Percentiles rank a stretch among this genome's conserved stretches.
phyloP scores from a whole-genome alignment of 495 filamentous ascomycete species.

The Parathielavia appendiculata region DNA sequence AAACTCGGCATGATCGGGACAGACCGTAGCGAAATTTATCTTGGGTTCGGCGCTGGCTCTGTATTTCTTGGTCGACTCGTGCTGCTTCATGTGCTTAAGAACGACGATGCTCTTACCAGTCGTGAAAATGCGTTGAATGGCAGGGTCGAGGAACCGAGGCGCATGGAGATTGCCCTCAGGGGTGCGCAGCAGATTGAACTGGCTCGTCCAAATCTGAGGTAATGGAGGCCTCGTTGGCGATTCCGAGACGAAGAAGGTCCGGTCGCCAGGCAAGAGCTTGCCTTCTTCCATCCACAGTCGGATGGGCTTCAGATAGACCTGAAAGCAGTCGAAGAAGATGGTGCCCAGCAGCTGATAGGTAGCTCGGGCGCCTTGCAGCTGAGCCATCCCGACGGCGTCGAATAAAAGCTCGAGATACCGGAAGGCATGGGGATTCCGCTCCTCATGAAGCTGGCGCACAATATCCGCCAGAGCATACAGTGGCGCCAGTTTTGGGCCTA shows the following conservation, averaged over 20 bases:
- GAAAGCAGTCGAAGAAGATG: slow-evolving; percentile 78
- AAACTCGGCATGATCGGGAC: slow-evolving; percentile 40
- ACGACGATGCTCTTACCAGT: slow-evolving; percentile 86
- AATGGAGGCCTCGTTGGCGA: slow-evolving; percentile 53
- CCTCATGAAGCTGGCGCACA: slow-evolving; percentile 37
- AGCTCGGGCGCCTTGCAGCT: slow-evolving; percentile 59
- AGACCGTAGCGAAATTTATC: slow-evolving; percentile 55
- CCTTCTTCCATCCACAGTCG: slow-evolving; percentile 82
- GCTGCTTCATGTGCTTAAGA: slow-evolving; percentile 57
- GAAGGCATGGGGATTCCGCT: slow-evolving; percentile 44
- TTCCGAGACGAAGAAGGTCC: slow-evolving; percentile 69
- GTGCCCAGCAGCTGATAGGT: slow-evolving; percentile 56
- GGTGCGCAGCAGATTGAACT: slow-evolving; percentile 58
- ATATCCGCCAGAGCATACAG: slow-evolving; percentile 52
- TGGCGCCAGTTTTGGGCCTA: slow-evolving; percentile 49
- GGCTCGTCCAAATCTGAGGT: slow-evolving; percentile 67
- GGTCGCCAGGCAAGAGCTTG: slow-evolving; percentile 55
- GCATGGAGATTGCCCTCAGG: slow-evolving; percentile 54
- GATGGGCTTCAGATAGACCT: slow-evolving; percentile 75
- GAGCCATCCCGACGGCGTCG: slow-evolving; percentile 58
- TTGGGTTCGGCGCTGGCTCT: slow-evolving; percentile 31
- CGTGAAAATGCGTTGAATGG: slow-evolving; percentile 67
- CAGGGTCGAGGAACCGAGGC: slow-evolving; percentile 67
- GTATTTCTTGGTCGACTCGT: slow-evolving; percentile 23
- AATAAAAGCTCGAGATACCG: slow-evolving; percentile 69